A percentile compares a stretch with the other conserved stretches of the same genome.
Conservation (phyloP, 2,329 filamentous ascomycete genomes). For the Fusarium sp. region DNA sequence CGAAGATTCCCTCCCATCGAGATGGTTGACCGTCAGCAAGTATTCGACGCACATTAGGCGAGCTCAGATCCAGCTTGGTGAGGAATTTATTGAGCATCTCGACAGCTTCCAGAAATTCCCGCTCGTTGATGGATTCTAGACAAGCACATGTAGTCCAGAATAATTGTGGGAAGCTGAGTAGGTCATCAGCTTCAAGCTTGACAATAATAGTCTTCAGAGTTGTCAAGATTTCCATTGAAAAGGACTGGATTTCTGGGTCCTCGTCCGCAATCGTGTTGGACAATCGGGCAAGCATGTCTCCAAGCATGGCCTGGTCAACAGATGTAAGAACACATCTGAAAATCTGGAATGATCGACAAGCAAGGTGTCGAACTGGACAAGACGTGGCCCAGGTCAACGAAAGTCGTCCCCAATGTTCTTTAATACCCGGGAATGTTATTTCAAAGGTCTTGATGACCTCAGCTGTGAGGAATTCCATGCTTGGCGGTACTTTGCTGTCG, state of each 20-base stretch:
- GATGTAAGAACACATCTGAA: conserved; percentile 94
- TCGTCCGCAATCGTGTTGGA: conserved; percentile 98
- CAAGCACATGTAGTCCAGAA: conserved; percentile 99
- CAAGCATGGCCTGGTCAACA: conserved; percentile 91
- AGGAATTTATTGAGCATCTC: conserved; percentile 91
- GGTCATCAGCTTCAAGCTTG: conserved; percentile 80
- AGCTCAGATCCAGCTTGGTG: conserved; percentile 82
- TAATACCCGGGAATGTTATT: conserved; percentile 84
- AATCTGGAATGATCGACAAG: conserved; percentile 96
- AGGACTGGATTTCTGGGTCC: conserved; percentile 92
- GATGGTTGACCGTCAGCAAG: conserved; percentile 83
- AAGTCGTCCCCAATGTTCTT: conserved; percentile 89
- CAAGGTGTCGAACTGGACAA: conserved; percentile 92
- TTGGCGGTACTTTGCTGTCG: conserved; percentile 82
- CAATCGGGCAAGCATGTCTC: conserved; percentile 93
- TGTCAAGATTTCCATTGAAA: conserved; percentile 97
- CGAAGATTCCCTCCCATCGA: conserved; percentile 89
- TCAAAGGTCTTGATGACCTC: conserved; percentile 89
- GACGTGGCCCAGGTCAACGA: conserved; percentile 96
- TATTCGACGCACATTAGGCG: conserved; percentile 73
- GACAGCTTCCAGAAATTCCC: conserved; percentile 90
- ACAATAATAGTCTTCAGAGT: conserved; percentile 92
- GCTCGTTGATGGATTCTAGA: conserved; percentile 94
- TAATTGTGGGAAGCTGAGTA: conserved; percentile 91
- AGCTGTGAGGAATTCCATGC: conserved; percentile 86